Percentiles rank a stretch among this genome's conserved stretches.
Conservation (phyloP, 2,329 filamentous ascomycete species). For the Hypoxylon sp. region DNA sequence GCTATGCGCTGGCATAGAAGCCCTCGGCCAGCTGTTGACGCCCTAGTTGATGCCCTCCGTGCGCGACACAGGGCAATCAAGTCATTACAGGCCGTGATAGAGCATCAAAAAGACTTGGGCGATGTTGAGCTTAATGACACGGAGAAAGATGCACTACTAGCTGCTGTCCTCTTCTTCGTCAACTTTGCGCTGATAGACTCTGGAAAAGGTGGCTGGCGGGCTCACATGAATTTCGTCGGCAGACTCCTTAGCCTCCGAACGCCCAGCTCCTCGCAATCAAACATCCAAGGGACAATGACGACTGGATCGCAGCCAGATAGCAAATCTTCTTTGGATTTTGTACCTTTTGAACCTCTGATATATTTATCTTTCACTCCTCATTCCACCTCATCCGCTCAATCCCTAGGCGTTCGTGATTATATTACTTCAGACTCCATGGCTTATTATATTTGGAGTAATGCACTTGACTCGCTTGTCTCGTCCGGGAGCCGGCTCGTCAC, state of each 20-base stretch:
- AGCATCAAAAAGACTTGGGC: conserved; percentile 39
- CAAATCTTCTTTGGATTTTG: neutral
- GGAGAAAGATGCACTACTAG: conserved; percentile 64
- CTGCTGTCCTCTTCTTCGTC: conserved; percentile 66
- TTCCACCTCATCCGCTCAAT: conserved; percentile 1
- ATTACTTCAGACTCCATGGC: conserved; percentile 63
- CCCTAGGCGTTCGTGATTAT: conserved; percentile 57
- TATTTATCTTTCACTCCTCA: conserved; percentile 8
- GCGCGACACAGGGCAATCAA: conserved; percentile 65
- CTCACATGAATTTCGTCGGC: conserved; percentile 63
- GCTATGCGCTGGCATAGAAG: conserved; percentile 51
- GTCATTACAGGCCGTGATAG: conserved; percentile 59
- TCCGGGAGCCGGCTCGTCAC: conserved; percentile 32
- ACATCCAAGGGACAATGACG: neutral
- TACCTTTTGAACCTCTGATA: conserved; percentile 15
- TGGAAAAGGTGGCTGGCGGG: conserved; percentile 62
- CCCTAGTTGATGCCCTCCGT: conserved; percentile 63
- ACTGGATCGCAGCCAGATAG: neutral
- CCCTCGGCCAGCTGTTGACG: conserved; percentile 51
- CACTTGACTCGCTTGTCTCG: conserved; percentile 58
- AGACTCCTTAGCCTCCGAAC: conserved; percentile 54
- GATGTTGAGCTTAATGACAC: conserved; percentile 55
- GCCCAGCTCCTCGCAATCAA: neutral
- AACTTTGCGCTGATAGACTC: conserved; percentile 67
- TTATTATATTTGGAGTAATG: conserved; percentile 54